phyloP scores from a whole-genome alignment of 2,329 filamentous ascomycete genomes.

The Chaetomium sp. region DNA sequence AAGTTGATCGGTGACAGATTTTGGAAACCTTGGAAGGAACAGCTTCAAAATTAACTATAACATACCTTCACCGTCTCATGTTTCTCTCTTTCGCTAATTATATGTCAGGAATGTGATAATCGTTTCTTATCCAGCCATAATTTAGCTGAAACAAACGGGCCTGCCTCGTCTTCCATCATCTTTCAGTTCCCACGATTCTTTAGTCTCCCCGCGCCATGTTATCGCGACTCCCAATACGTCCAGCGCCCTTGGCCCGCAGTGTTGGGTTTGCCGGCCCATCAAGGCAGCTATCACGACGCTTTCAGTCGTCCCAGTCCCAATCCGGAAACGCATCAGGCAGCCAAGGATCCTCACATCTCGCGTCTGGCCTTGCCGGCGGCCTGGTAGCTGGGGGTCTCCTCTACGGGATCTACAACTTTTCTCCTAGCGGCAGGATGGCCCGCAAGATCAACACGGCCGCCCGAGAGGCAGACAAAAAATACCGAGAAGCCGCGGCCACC shows the following conservation, averaged over 20 bases:
- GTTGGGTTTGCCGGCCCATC: not conserved
- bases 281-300: conserved; percentile 27
- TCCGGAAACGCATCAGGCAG: conserved; percentile 11
- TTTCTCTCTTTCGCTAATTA: no score
- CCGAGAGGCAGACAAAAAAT: conserved; percentile 53
- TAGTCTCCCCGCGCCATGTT: conserved; percentile 9
- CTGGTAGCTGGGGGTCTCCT: conserved; percentile 37
- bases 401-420: conserved; percentile 39
- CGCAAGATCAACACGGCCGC: conserved; percentile 41
- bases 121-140: no score
- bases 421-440: conserved; percentile 37
- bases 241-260: conserved; percentile 3
- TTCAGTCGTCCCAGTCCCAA: conserved; percentile 33
- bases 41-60: no score
- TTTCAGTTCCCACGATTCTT: no score
- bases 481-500: conserved; percentile 53
- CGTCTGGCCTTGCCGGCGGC: conserved; percentile 39
- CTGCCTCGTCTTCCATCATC: not conserved
- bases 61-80: no score
- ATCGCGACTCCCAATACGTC: conserved; percentile 7
- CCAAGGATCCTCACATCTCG: conserved; percentile 29
- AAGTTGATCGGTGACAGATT: no score
- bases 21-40: no score
- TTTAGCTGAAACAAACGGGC: no score
- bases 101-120: no score